Base-by-base conservation (phyloP, 345 rosid genomes). In the Eucalyptus sp. region DNA sequence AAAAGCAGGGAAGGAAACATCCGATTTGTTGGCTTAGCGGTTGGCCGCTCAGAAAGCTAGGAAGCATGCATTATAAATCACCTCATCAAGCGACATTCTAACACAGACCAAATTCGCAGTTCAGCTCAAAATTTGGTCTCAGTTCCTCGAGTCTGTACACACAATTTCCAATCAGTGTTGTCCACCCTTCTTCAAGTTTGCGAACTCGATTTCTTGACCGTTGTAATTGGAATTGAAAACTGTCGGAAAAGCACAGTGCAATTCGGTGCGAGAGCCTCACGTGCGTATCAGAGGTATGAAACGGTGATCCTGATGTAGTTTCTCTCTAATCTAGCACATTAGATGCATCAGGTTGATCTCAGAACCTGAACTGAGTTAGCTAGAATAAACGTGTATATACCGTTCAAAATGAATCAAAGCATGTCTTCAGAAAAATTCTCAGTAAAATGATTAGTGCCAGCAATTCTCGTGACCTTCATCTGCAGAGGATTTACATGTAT, bases 141-240 rank as follows among this genome's bases (percentile, higher is more conserved):
- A 27, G 16, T 27, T 12, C 43, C 43, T 68, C 79, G 8, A 68
- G 79, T 68, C 43, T 31, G 79, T 4, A 68, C 79, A 68, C 79
- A 68, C 22, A 68, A 14, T 31, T 68, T 31, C 79, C 43, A 31
- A 31, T 68, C 79, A 31, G 79, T 16, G 43, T 16, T 16, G 79
- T 68, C 79, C 43, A n/a, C 76, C 33, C 76, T 31, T 15, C 76
- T 66, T n/a, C 41, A 7, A 66, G 76, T 31, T n/a, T 31, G 76
- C 3, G 3, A 31, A n/a, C 41, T 66, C 0, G 20, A 14, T 31
- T n/a, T 66, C 22, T n/a, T 15, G 41, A n/a, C 8, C 41, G 0
- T 64, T n/a, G 33, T 27, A 29, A 13, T 64, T n/a, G 71, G 76
- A 64, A 64, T 64, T 31, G 18, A 64, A 64, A 33, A 64, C 10